These are phyloP conservation scores for Tetrahymena thermophila DNA, from an alignment of 73 alveolate genomes.

Conservation along the genomic window DNA sequence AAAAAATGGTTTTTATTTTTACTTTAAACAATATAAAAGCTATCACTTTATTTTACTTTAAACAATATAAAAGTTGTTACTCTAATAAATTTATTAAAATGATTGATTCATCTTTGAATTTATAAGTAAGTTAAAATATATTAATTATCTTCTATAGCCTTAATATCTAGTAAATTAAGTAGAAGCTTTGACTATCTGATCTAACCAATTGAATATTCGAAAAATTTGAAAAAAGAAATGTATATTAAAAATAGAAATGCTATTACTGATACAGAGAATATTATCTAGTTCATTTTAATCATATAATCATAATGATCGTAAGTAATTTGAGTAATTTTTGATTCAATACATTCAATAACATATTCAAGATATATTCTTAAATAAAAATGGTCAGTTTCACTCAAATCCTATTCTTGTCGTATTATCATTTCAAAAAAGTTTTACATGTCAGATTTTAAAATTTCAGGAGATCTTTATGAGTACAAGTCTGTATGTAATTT, in stretches of 20 bases:
- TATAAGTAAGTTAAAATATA: background rate
- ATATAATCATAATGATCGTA: background rate
- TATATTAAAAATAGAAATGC: background rate
- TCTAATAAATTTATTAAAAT: background rate
- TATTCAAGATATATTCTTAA: background rate
- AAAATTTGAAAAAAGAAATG: background rate
- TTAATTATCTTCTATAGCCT: background rate
- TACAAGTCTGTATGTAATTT: background rate
- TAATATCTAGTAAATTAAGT: background rate
- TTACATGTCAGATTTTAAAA: background rate
- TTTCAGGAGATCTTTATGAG: background rate
- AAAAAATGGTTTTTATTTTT: background rate
- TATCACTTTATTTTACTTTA: background rate
- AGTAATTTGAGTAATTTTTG: background rate
- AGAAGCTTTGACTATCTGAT: background rate
- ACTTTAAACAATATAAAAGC: background rate
- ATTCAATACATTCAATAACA: background rate
- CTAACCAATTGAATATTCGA: background rate
- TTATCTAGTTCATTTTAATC: background rate
- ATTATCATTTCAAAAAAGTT: background rate
- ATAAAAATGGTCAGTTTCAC: background rate
- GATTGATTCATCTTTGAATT: background rate
- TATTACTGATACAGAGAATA: background rate
- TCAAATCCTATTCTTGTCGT: background rate
- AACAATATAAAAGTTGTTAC: background rate